Conservation (phyloP, 2,329 filamentous ascomycete genomes). For the Alternaria arbusti region DNA sequence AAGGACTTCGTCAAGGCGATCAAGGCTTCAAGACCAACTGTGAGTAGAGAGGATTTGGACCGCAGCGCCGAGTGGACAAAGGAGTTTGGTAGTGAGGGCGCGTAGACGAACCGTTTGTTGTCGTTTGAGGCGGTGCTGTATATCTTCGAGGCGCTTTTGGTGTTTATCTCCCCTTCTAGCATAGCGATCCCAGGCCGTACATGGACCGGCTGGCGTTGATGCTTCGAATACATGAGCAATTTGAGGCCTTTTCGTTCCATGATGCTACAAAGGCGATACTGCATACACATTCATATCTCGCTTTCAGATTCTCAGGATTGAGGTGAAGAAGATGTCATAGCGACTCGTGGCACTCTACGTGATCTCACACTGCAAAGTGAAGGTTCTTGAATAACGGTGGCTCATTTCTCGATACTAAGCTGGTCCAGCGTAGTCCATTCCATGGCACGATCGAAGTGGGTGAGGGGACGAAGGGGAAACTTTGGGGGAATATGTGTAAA, state of each 20-base stretch:
- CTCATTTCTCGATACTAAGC: neutral
- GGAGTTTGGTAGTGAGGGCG: constrained; percentile 93
- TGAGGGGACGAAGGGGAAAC: constrained; percentile 1
- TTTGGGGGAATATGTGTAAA: constrained; percentile 29
- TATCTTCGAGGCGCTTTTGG: constrained; percentile 17
- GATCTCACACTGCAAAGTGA: neutral
- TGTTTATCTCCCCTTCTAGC: constrained; percentile 16
- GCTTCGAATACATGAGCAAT: neutral
- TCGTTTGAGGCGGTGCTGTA: neutral
- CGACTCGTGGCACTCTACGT: neutral
- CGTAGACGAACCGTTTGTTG: constrained; percentile 43
- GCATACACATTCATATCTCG: neutral
- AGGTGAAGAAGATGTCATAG: neutral
- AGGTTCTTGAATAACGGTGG: neutral
- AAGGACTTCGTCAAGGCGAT: constrained; percentile 96
- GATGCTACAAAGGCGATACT: neutral
- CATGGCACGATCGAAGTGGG: neutral
- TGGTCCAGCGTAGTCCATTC: constrained; percentile 1
- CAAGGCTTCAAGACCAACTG: constrained; percentile 85
- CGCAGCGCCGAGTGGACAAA: constrained; percentile 91
- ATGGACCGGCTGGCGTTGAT: constrained; percentile 2
- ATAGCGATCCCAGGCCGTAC: constrained; percentile 8
- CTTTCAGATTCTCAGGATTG: neutral
- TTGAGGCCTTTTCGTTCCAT: neutral
- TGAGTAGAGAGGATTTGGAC: constrained; percentile 83